Percentiles rank a stretch among this genome's conserved stretches.
Evolutionary conservation across 2,329 filamentous ascomycete species (phyloP).

Genomic region (Diaporthe citrichinensis): DNA sequence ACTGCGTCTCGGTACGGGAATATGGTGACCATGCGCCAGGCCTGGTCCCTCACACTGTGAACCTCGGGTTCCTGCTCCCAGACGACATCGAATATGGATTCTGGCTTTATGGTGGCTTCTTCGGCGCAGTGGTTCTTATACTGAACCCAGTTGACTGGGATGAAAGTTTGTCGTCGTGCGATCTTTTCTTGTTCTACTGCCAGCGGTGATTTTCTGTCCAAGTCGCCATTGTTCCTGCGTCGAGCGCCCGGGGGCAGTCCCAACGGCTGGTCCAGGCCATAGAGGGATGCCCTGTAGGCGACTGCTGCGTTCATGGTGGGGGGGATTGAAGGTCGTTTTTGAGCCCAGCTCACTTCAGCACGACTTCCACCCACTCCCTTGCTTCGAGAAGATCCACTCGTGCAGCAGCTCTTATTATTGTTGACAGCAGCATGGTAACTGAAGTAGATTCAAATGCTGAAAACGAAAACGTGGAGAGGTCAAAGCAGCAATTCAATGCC

Average conservation of each 20-base stretch:
- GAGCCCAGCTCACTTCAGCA: slow-evolving; percentile 16
- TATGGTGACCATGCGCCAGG: slow-evolving; percentile 13
- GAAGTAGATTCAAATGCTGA: background rate
- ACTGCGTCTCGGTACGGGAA: slow-evolving; percentile 20
- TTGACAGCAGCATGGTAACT: background rate
- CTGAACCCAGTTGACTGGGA: slow-evolving; percentile 28
- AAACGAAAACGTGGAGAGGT: background rate
- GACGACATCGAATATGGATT: slow-evolving; percentile 16
- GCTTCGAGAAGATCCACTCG: background rate
- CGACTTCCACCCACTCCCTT: background rate
- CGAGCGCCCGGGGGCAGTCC: slow-evolving; percentile 2
- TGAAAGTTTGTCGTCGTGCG: background rate
- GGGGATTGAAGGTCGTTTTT: background rate
- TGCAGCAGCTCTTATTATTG: background rate
- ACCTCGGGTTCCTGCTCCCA: slow-evolving; percentile 12
- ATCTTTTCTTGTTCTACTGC: background rate
- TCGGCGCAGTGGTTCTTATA: slow-evolving; percentile 18
- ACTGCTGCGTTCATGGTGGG: slow-evolving; percentile 11
- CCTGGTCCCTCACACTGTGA: background rate
- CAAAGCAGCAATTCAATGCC: slow-evolving; percentile 9
- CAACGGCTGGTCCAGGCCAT: slow-evolving; percentile 30
- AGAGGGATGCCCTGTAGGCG: slow-evolving; percentile 20
- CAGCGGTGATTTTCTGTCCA: background rate
- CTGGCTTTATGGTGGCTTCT: background rate
- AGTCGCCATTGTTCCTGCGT: background rate